Evolutionary conservation across 768 basidiomycete genomes (phyloP).

Genomic region (Boletus reticulatus): DNA sequence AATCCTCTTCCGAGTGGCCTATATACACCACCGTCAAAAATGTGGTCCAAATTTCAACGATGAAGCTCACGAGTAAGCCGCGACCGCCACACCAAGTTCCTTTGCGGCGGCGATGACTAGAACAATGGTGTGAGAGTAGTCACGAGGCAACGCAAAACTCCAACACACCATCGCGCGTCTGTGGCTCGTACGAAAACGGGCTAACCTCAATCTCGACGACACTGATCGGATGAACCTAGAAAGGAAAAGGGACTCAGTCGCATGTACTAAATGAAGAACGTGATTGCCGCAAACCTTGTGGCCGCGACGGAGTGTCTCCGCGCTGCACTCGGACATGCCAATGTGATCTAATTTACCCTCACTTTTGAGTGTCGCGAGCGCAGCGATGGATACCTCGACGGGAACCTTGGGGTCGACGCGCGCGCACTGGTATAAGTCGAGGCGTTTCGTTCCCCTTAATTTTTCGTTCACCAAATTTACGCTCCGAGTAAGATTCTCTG

Average conservation of each 20-base stretch:
- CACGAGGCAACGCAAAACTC: background rate
- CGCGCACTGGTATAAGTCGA: slow-evolving; percentile 60
- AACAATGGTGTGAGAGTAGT: background rate
- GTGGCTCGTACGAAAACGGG: slow-evolving; percentile 53
- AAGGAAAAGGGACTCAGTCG: too few species aligned
- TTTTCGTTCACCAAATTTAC: slow-evolving; percentile 40
- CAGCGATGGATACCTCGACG: slow-evolving; percentile 45
- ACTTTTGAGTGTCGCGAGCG: slow-evolving; percentile 37
- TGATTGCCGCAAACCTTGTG: slow-evolving; percentile 9
- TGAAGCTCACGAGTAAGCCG: slow-evolving; percentile 52
- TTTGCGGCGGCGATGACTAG: slow-evolving; percentile 49
- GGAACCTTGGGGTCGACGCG: slow-evolving; percentile 42
- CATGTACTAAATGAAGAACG: background rate
- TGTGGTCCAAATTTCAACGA: slow-evolving; percentile 9
- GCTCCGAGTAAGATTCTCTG: slow-evolving; percentile 47
- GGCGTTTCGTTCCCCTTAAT: slow-evolving; percentile 49
- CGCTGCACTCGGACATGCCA: slow-evolving; percentile 51
- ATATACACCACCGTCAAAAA: background rate
- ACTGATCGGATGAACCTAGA: slow-evolving; percentile 51
- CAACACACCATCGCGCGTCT: slow-evolving; percentile 21
- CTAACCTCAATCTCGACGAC: slow-evolving; percentile 69
- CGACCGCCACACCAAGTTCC: slow-evolving; percentile 52
- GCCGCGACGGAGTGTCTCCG: slow-evolving; percentile 45
- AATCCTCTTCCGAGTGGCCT: slow-evolving; percentile 29
- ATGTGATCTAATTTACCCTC: slow-evolving; percentile 45